A percentile compares a stretch with the other conserved stretches of the same genome.
Conservation (phyloP, 495 filamentous ascomycete genomes). For the Lophium mytilinum region DNA sequence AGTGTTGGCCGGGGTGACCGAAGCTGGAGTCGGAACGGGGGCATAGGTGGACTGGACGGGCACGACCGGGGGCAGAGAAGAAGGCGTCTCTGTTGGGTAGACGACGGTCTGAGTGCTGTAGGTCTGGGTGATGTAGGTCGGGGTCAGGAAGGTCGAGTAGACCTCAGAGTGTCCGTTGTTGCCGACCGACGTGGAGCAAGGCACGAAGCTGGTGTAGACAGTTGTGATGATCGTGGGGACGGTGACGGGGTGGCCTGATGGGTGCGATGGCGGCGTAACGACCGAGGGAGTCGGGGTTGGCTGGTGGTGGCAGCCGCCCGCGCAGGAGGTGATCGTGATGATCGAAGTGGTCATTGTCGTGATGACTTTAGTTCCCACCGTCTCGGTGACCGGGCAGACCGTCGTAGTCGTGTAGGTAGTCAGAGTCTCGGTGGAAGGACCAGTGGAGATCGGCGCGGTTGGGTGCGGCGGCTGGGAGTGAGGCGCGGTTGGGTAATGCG, state of each 20-base stretch:
- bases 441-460: conserved; percentile 3
- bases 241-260: neutral
- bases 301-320: conserved; percentile 20
- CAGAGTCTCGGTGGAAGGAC: conserved; percentile 6
- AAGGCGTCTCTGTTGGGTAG: conserved; percentile 6
- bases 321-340: conserved; percentile 28
- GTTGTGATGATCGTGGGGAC: conserved; percentile 20
- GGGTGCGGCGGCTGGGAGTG: conserved; percentile 4
- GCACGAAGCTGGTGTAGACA: conserved; percentile 28
- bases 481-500: neutral
- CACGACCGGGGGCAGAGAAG: neutral
- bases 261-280: neutral
- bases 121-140: conserved; percentile 23
- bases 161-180: conserved; percentile 22
- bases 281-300: neutral
- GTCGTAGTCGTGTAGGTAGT: conserved; percentile 30
- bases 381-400: conserved; percentile 24
- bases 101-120: conserved; percentile 5
- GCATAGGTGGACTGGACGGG: conserved; percentile 4
- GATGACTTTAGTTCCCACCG: conserved; percentile 14
- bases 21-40: neutral
- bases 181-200: conserved; percentile 32
- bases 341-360: conserved; percentile 22
- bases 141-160: conserved; percentile 32
- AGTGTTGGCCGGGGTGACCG: conserved; percentile 4